phyloP scores from a whole-genome alignment of 2,329 filamentous ascomycete species.

The Ilyonectria destructans region DNA sequence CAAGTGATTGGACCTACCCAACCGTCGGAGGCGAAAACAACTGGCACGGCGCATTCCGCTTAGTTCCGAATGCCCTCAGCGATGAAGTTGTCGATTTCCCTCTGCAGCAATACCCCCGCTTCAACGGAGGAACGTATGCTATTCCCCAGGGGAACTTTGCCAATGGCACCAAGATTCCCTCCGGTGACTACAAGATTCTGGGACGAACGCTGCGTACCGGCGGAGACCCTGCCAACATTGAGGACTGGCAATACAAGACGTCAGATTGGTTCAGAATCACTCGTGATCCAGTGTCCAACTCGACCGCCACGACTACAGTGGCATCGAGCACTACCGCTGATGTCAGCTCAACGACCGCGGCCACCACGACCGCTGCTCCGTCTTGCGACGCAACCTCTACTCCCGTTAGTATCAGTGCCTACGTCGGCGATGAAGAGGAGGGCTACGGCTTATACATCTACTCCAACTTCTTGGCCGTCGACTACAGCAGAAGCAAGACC shows the following conservation, averaged over 20 bases:
- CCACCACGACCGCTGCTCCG: not conserved
- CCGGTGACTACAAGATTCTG: slow-evolving; percentile 20
- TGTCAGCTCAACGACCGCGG: not conserved
- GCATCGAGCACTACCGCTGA: not conserved
- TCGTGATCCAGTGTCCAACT: not conserved
- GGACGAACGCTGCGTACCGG: slow-evolving; percentile 12
- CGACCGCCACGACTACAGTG: not conserved
- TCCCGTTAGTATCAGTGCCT: not conserved
- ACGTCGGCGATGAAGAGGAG: not conserved
- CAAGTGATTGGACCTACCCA: slow-evolving; percentile 25
- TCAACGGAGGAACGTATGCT: not conserved
- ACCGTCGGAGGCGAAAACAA: slow-evolving; percentile 26
- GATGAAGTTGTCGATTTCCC: not conserved
- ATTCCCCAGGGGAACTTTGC: not conserved
- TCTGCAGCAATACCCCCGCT: not conserved
- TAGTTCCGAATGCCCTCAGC: not conserved
- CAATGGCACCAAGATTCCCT: not conserved
- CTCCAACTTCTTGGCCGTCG: slow-evolving; percentile 5
- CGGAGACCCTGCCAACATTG: slow-evolving; percentile 20
- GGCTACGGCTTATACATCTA: not conserved
- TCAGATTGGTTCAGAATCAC: slow-evolving; percentile 22
- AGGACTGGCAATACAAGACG: slow-evolving; percentile 22
- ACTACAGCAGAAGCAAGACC: not conserved
- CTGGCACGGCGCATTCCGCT: slow-evolving; percentile 20
- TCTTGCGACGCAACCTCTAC: not conserved